Conservation (phyloP, 2,329 filamentous ascomycete genomes). For the Penicillium sp. region DNA sequence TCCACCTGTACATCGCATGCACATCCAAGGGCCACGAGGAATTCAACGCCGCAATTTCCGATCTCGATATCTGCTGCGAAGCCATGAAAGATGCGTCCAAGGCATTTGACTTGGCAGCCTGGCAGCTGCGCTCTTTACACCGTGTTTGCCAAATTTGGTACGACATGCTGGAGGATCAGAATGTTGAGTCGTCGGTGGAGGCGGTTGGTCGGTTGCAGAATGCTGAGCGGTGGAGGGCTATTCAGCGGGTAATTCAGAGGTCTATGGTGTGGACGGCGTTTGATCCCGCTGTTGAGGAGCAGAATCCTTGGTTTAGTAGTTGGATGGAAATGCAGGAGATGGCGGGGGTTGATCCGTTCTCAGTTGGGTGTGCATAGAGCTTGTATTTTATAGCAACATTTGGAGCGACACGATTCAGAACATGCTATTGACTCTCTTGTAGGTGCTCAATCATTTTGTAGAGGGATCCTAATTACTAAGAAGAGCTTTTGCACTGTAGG, state of each 20-base stretch:
- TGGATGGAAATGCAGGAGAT: constrained; percentile 4
- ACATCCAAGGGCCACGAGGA: constrained; percentile 8
- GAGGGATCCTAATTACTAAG: too few relatives aligned
- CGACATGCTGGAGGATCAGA: constrained; percentile 12
- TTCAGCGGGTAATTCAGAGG: constrained; percentile 4
- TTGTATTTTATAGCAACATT: too few relatives aligned
- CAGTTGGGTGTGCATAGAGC: background rate
- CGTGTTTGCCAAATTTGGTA: constrained; percentile 13
- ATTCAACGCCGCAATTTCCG: constrained; percentile 9
- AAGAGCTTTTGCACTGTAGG: too few relatives aligned
- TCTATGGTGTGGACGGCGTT: background rate
- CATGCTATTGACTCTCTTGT: too few relatives aligned
- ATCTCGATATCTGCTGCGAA: constrained; percentile 18
- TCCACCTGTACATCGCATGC: constrained; percentile 19
- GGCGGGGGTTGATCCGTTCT: background rate
- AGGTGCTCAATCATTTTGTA: too few relatives aligned
- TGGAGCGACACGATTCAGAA: too few relatives aligned
- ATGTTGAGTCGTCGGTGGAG: background rate
- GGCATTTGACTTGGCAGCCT: constrained; percentile 10
- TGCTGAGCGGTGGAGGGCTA: background rate
- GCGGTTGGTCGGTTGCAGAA: background rate
- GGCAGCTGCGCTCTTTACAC: constrained; percentile 13
- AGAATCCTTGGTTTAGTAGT: constrained; percentile 10
- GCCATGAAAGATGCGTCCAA: constrained; percentile 15
- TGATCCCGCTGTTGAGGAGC: constrained; percentile 1